Evolutionary conservation across 2,329 filamentous ascomycete species (phyloP).

Genomic region (Fusarium drepaniforme): DNA sequence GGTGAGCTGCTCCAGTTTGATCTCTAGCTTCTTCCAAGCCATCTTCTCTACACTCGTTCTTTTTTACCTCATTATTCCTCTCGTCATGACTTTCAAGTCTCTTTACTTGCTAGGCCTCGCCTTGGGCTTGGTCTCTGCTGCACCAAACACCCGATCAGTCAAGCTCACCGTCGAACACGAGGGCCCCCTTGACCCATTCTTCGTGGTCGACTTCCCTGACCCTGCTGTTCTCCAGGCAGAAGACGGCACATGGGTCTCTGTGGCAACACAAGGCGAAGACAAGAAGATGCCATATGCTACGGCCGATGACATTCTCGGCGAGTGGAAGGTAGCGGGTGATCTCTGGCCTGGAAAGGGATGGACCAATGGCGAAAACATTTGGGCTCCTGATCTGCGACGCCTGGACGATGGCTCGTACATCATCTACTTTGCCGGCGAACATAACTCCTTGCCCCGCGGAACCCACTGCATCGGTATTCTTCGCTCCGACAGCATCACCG

Average conservation of each 20-base stretch:
- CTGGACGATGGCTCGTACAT: slow-evolving; percentile 6
- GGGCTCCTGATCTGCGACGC: slow-evolving; percentile 19
- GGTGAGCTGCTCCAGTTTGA: neutral
- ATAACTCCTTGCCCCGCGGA: neutral
- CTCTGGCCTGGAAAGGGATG: slow-evolving; percentile 12
- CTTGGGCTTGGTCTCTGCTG: neutral
- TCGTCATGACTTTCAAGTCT: neutral
- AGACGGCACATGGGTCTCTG: slow-evolving; percentile 20
- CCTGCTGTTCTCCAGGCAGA: slow-evolving; percentile 6
- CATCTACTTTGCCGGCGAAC: slow-evolving; percentile 5
- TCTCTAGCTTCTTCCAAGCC: neutral
- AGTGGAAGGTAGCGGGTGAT: slow-evolving; percentile 8
- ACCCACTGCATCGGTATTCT: slow-evolving; percentile 15
- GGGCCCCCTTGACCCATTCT: neutral
- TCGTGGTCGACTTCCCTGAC: slow-evolving; percentile 20
- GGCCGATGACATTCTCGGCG: neutral
- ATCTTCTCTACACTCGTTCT: neutral
- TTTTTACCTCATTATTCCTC: neutral
- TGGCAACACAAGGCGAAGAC: slow-evolving; percentile 8
- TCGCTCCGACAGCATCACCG: neutral
- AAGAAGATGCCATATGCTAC: slow-evolving; percentile 12
- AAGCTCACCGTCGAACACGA: slow-evolving; percentile 14
- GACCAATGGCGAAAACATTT: slow-evolving; percentile 1
- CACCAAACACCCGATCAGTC: neutral
- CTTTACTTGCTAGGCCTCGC: neutral